Evolutionary conservation across 176 grass and related monocot species (phyloP).

Genomic region (Tillandsia fasciculata): DNA sequence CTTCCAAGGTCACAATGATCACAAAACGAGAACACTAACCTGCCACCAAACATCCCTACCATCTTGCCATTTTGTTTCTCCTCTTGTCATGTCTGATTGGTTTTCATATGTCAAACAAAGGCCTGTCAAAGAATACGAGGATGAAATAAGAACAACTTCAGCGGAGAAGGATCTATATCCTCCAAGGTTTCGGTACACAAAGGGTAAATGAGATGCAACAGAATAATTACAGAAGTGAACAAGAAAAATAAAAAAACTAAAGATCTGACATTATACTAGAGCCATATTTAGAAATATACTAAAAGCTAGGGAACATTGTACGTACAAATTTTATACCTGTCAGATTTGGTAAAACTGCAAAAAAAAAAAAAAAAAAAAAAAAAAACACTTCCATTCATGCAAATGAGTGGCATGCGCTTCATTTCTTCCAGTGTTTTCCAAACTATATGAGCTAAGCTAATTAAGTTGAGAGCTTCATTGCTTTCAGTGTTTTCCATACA

Average conservation of each 20-base stretch:
- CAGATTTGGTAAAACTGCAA: too few species aligned
- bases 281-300: too few species aligned
- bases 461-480: too few species aligned
- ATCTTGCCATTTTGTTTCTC: constrained; percentile 56
- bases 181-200: neutral
- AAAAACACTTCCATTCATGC: too few species aligned
- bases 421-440: too few species aligned
- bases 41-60: constrained; percentile 96
- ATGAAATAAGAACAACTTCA: neutral
- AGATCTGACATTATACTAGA: neutral
- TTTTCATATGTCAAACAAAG: constrained; percentile 88
- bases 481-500: too few species aligned
- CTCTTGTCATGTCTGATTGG: constrained; percentile 61
- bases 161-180: neutral
- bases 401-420: too few species aligned
- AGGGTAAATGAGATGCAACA: neutral
- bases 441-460: too few species aligned
- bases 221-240: neutral
- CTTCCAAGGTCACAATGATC: neutral
- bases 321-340: too few species aligned
- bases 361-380: too few species aligned
- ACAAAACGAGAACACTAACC: constrained; percentile 26
- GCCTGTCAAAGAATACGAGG: constrained; percentile 32
- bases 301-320: too few species aligned
- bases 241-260: neutral